These are phyloP conservation scores for Penicillium chermesinum DNA, from an alignment of 495 filamentous ascomycete genomes.

Conservation along the genomic window DNA sequence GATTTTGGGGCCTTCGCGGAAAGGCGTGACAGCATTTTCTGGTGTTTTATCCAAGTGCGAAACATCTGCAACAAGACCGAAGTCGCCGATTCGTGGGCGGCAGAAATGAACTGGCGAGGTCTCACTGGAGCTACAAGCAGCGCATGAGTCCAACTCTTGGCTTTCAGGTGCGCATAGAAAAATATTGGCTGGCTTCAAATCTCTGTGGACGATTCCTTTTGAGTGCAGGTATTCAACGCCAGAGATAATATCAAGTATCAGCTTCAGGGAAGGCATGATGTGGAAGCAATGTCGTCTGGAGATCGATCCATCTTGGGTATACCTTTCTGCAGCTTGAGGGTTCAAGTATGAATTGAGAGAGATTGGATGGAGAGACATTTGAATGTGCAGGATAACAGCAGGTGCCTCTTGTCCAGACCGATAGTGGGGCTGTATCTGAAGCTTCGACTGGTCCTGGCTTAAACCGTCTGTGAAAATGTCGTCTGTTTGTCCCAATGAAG, in stretches of 20 bases:
- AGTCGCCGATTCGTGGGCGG: constrained; percentile 50
- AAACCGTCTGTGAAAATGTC: constrained; percentile 51
- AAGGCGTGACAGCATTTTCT: constrained; percentile 14
- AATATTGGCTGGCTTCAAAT: constrained; percentile 70
- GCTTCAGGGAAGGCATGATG: constrained; percentile 35
- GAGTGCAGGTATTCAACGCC: constrained; percentile 59
- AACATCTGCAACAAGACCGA: constrained; percentile 51
- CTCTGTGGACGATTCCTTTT: constrained; percentile 58
- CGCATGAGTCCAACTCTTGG: constrained; percentile 20
- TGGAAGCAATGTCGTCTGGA: constrained; percentile 47
- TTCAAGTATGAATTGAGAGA: constrained; percentile 44
- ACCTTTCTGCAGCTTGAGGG: constrained; percentile 18
- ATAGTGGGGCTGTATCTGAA: constrained; percentile 27
- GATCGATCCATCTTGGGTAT: constrained; percentile 3
- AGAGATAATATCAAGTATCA: constrained; percentile 41
- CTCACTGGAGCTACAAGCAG: constrained; percentile 26
- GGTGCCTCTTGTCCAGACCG: constrained; percentile 26
- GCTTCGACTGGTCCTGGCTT: constrained; percentile 36
- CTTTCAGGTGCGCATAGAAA: constrained; percentile 45
- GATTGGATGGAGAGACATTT: constrained; percentile 51
- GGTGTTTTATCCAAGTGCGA: constrained; percentile 33
- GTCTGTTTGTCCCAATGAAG: constrained; percentile 32
- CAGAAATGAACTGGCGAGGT: constrained; percentile 30
- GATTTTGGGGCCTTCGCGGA: constrained; percentile 17
- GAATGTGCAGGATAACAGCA: constrained; percentile 47